Evolutionary conservation across 768 basidiomycete genomes (phyloP).

Genomic region (Xanthoconium stramineum): DNA sequence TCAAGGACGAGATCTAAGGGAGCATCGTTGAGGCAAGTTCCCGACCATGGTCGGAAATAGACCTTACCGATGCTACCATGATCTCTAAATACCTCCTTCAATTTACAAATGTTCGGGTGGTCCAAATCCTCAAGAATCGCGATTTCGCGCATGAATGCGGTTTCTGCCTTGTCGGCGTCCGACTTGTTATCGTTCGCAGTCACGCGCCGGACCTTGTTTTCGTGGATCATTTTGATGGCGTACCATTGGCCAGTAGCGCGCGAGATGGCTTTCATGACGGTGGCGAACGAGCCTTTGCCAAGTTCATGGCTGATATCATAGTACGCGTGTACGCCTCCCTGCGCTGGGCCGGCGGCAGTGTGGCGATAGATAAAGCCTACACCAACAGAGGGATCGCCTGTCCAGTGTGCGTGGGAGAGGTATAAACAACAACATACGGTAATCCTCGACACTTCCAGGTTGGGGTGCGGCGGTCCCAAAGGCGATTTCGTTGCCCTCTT

Average conservation of each 20-base stretch:
- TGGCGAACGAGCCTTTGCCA: constrained; percentile 90
- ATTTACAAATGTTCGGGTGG: constrained; percentile 79
- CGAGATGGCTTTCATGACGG: constrained; percentile 79
- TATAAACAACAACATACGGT: constrained; percentile 48
- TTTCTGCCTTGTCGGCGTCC: constrained; percentile 29
- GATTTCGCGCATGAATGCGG: constrained; percentile 65
- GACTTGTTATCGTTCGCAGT: constrained; percentile 31
- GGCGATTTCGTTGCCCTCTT: constrained; percentile 78
- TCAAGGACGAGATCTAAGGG: constrained; percentile 76
- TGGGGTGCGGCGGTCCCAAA: constrained; percentile 64
- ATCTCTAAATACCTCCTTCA: constrained; percentile 75
- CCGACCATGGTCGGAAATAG: neutral
- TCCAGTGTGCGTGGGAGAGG: neutral
- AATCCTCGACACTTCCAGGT: constrained; percentile 59
- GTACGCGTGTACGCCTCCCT: constrained; percentile 54
- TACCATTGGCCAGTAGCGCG: constrained; percentile 67
- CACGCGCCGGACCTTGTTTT: constrained; percentile 41
- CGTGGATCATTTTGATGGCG: constrained; percentile 87
- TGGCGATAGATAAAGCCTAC: constrained; percentile 74
- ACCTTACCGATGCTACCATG: constrained; percentile 56
- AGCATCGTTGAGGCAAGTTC: constrained; percentile 23
- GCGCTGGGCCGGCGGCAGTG: constrained; percentile 46
- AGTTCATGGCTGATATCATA: constrained; percentile 72
- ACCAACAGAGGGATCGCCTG: neutral
- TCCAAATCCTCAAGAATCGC: constrained; percentile 71